phyloP scores from a whole-genome alignment of 148 eudicot species.

The Bassia scoparia region DNA sequence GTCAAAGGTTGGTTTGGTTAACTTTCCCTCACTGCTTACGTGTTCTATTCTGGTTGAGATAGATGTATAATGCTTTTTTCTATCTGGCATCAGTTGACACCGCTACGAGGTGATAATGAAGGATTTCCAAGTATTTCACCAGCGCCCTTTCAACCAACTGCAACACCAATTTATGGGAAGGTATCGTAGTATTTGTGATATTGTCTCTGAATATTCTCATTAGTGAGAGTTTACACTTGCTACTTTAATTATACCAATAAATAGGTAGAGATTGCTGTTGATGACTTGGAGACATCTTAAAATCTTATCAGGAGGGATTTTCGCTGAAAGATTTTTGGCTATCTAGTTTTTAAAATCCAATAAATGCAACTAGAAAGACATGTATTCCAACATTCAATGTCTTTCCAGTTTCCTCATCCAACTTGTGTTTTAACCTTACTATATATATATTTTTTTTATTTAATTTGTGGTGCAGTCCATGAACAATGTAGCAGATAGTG shows the following conservation, averaged over 20 bases:
- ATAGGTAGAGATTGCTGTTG: not conserved
- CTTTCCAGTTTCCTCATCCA: not conserved
- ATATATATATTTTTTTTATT: not conserved
- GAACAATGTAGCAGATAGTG: constrained; percentile 30
- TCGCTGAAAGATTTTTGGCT: not conserved
- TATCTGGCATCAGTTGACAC: constrained; percentile 40
- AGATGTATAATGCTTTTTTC: constrained; percentile 11
- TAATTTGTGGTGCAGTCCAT: constrained; percentile 32
- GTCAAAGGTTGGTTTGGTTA: constrained; percentile 45
- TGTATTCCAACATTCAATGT: not conserved
- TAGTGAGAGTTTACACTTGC: not conserved
- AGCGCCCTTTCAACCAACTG: constrained; percentile 44
- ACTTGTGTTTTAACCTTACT: not conserved
- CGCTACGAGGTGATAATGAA: constrained; percentile 43
- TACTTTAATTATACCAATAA: too few species aligned
- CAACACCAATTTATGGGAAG: constrained; percentile 52
- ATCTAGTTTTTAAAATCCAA: not conserved
- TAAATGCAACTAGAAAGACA: not conserved
- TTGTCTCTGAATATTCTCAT: not conserved
- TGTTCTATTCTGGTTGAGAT: not conserved
- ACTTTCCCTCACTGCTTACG: not conserved
- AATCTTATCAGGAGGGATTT: not conserved
- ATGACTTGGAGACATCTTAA: not conserved
- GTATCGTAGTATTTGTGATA: constrained; percentile 28
- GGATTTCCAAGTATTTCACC: constrained; percentile 34